A percentile compares a stretch with the other conserved stretches of the same genome.
Evolutionary conservation across 225 moss, liverwort and hornwort species (phyloP).

Genomic region (Straminergon stramineum): DNA sequence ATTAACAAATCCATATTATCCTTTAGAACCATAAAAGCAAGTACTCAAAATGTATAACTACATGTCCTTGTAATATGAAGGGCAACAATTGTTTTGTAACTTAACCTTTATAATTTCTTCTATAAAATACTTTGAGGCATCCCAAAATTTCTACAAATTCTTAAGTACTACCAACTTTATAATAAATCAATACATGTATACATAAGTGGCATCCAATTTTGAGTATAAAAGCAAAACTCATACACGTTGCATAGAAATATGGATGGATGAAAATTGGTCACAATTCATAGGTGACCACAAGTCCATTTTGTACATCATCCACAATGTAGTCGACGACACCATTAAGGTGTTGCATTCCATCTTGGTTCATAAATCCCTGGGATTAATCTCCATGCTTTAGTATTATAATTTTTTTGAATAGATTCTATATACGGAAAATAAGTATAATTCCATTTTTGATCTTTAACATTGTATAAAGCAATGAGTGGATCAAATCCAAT

Average conservation of each 20-base stretch:
- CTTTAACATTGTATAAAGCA: background rate
- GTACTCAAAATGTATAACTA: background rate
- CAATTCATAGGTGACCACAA: background rate
- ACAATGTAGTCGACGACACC: fast-evolving
- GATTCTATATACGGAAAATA: background rate
- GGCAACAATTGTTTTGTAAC: background rate
- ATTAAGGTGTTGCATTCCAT: constrained; percentile 13
- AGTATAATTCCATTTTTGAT: background rate
- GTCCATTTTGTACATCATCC: background rate
- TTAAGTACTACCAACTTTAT: fast-evolving
- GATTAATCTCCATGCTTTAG: background rate
- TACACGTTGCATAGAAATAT: background rate
- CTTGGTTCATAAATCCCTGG: constrained; percentile 5
- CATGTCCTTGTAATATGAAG: background rate
- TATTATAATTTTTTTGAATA: background rate
- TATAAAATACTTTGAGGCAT: background rate
- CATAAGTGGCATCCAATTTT: background rate
- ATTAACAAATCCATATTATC: background rate
- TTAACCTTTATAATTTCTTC: background rate
- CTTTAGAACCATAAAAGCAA: background rate
- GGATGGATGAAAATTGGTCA: background rate
- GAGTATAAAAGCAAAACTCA: background rate
- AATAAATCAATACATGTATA: fast-evolving
- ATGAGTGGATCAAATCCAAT: background rate
- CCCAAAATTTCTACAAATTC: background rate